Conservation (phyloP, 495 filamentous ascomycete species). For the Filosporella fistucella region DNA sequence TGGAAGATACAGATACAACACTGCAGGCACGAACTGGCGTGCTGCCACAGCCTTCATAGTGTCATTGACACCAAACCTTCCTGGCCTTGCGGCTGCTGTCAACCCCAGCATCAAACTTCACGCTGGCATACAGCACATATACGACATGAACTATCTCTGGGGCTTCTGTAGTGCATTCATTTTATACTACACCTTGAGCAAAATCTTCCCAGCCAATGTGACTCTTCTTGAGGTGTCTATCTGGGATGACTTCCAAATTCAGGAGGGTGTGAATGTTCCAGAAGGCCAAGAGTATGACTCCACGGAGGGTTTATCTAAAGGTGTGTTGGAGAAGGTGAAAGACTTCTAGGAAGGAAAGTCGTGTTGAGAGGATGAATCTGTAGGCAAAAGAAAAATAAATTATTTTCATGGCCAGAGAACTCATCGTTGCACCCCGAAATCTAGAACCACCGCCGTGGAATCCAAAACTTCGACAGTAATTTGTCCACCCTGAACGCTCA, state of each 20-base stretch:
- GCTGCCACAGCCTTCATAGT: conserved; percentile 33
- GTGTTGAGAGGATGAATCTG: too few species aligned
- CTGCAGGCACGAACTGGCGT: conserved; percentile 35
- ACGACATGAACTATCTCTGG: conserved; percentile 32
- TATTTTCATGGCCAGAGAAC: too few species aligned
- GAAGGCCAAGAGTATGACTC: conserved; percentile 1
- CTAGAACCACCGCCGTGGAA: conserved; percentile 20
- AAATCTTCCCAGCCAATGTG: conserved; percentile 28
- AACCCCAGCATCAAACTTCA: background rate
- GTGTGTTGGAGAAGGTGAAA: background rate
- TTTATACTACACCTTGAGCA: conserved; percentile 22
- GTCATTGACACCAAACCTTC: conserved; percentile 30
- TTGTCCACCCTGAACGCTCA: background rate
- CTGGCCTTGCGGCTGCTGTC: conserved; percentile 26
- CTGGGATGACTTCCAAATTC: background rate
- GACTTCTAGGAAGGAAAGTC: too few species aligned
- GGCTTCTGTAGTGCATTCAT: conserved; percentile 31
- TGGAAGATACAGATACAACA: conserved; percentile 26
- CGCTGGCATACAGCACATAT: conserved; percentile 15
- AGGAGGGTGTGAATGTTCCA: background rate
- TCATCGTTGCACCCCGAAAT: background rate
- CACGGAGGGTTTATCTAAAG: background rate
- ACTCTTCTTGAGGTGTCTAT: conserved; percentile 23
- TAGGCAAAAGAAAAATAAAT: too few species aligned
- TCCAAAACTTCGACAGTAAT: conserved; percentile 17